Evolutionary conservation across 2,329 filamentous ascomycete genomes (phyloP).

Genomic region (Sodiomyces alkalinus): DNA sequence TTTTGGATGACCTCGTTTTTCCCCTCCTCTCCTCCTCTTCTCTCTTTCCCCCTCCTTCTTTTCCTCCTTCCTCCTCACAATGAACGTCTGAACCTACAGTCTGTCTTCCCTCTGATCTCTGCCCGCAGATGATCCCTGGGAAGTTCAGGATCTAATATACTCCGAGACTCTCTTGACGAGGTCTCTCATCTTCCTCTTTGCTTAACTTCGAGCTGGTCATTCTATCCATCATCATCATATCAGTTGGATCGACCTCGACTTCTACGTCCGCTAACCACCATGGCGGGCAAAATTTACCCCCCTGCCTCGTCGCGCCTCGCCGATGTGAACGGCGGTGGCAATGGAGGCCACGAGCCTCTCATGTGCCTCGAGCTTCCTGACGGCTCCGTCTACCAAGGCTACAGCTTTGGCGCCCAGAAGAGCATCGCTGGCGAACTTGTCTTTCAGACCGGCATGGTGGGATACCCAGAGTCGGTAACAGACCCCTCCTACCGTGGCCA

Average conservation of each 20-base stretch:
- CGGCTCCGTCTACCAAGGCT: constrained; percentile 80
- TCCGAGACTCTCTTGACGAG: constrained; percentile 8
- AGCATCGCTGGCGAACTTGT: constrained; percentile 93
- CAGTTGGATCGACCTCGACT: too few species aligned
- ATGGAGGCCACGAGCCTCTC: constrained; percentile 41
- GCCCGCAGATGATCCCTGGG: constrained; percentile 11
- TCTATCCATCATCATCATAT: too few species aligned
- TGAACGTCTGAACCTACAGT: constrained; percentile 6
- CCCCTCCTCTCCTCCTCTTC: constrained; percentile 2
- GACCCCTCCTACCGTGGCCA: constrained; percentile 82
- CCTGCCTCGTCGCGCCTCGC: constrained; percentile 48
- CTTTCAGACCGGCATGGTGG: constrained; percentile 99
- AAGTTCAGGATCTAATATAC: constrained; percentile 6
- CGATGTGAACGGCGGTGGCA: constrained; percentile 19
- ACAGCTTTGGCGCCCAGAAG: constrained; percentile 91
- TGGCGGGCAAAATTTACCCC: constrained; percentile 22
- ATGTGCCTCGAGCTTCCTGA: constrained; percentile 88
- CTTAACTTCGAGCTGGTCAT: constrained; percentile 2
- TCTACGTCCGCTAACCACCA: constrained; percentile 9
- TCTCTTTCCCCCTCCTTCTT: constrained; percentile 5
- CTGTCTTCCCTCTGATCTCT: constrained; percentile 10
- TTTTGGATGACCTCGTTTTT: constrained; percentile 5
- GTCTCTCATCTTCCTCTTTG: constrained; percentile 5
- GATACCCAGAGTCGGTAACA: constrained; percentile 87
- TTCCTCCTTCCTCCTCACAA: constrained; percentile 7